Percentiles rank a stretch among this genome's conserved stretches.
Conservation (phyloP, 139 green algal species). For the Ulvella scutata region DNA sequence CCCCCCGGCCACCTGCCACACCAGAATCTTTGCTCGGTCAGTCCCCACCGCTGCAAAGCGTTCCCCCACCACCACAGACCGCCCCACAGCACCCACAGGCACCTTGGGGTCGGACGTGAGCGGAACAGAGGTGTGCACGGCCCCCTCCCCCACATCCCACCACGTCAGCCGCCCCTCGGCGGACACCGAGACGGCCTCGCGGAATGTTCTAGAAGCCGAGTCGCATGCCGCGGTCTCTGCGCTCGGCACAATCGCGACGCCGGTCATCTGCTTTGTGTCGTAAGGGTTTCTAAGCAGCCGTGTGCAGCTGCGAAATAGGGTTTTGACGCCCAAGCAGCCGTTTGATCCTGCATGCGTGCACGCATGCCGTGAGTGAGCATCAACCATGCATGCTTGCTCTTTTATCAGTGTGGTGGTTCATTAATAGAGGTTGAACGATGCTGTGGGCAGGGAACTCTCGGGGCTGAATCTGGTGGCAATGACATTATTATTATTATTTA, state of each 20-base stretch:
- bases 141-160: neutral
- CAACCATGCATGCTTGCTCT: too few species aligned
- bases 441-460: too few species aligned
- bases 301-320: neutral
- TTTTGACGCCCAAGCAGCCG: neutral
- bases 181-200: conserved; percentile 1
- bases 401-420: too few species aligned
- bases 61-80: neutral
- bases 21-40: neutral
- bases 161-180: neutral
- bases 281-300: neutral
- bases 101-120: neutral
- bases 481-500: too few species aligned
- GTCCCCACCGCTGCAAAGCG: neutral
- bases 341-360: too few species aligned
- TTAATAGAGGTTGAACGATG: too few species aligned
- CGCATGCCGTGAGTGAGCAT: too few species aligned
- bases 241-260: neutral
- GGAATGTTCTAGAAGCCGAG: too few species aligned
- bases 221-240: neutral
- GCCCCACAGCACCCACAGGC: neutral
- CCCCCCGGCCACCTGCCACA: neutral
- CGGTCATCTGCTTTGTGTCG: neutral
- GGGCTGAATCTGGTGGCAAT: too few species aligned
- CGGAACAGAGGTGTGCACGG: neutral